phyloP scores from a whole-genome alignment of 768 basidiomycete species.

The Termitomyces sp. region DNA sequence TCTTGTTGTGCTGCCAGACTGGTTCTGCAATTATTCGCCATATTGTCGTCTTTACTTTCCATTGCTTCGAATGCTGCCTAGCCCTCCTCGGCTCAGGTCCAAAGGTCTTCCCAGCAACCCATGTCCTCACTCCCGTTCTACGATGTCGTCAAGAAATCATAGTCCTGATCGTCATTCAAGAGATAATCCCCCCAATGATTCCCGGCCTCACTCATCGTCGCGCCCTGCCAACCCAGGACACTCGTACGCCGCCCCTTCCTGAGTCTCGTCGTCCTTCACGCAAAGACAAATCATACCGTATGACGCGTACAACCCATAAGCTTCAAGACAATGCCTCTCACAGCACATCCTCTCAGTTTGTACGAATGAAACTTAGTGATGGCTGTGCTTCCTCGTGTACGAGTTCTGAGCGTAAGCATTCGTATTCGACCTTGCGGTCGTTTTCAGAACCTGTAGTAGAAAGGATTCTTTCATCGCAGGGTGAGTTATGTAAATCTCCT shows the following conservation, averaged over 20 bases:
- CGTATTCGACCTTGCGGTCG: background rate
- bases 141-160: background rate
- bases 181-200: background rate
- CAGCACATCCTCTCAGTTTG: conserved; percentile 31
- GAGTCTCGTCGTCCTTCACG: background rate
- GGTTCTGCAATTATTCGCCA: conserved; percentile 5
- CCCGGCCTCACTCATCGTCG: background rate
- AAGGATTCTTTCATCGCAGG: background rate
- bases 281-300: background rate
- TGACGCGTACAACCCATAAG: background rate
- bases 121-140: conserved; percentile 28
- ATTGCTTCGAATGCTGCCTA: conserved; percentile 13
- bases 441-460: background rate
- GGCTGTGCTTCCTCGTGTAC: conserved; percentile 11
- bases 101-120: conserved; percentile 34
- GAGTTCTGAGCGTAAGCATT: background rate
- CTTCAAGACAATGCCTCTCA: conserved; percentile 9
- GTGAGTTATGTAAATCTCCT: background rate
- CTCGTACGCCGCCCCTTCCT: background rate
- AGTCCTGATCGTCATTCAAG: background rate
- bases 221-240: background rate
- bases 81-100: conserved; percentile 22
- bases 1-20: background rate
- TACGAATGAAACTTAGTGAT: conserved; percentile 28
- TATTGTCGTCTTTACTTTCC: conserved; percentile 1